A percentile compares a stretch with the other conserved stretches of the same genome.
These are phyloP conservation scores for Trypanosoma caninum DNA, from an alignment of 208 protist species.

Conservation along the genomic window DNA sequence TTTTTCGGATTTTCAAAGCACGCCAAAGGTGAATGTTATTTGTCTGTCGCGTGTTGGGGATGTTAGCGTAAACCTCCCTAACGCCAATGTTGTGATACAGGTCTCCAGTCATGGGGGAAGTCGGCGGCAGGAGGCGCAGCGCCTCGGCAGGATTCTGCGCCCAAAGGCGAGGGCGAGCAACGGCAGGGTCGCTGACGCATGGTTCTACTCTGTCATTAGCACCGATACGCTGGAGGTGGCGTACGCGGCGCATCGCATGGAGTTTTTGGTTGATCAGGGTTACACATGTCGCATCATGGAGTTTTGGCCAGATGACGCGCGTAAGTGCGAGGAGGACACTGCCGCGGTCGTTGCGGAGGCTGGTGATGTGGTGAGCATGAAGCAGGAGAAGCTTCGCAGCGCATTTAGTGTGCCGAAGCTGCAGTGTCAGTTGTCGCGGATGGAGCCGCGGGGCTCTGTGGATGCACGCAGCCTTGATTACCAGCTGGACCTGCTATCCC, in stretches of 20 bases:
- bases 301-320: constrained; percentile 32
- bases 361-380: constrained; percentile 73
- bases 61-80: constrained; percentile 98
- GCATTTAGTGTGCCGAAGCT: constrained; percentile 58
- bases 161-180: constrained; percentile 81
- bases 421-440: constrained; percentile 17
- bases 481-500: constrained; percentile 66
- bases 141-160: constrained; percentile 95
- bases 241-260: constrained; percentile 96
- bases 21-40: constrained; percentile 90
- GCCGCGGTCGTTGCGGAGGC: constrained; percentile 9
- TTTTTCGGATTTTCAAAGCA: constrained; percentile 93
- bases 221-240: constrained; percentile 97
- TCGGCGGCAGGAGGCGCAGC: constrained; percentile 95
- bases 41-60: constrained; percentile 98
- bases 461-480: constrained; percentile 39
- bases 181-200: constrained; percentile 93
- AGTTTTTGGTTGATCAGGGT: constrained; percentile 97
- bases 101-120: constrained; percentile 96
- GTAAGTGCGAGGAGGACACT: constrained; percentile 5
- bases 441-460: background rate
- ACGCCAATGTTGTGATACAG: constrained; percentile 99
- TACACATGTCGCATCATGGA: constrained; percentile 85
- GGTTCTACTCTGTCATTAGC: constrained; percentile 98
- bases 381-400: constrained; percentile 59